Evolutionary conservation across 768 basidiomycete species (phyloP).

Genomic region (Auricularia heimuer): DNA sequence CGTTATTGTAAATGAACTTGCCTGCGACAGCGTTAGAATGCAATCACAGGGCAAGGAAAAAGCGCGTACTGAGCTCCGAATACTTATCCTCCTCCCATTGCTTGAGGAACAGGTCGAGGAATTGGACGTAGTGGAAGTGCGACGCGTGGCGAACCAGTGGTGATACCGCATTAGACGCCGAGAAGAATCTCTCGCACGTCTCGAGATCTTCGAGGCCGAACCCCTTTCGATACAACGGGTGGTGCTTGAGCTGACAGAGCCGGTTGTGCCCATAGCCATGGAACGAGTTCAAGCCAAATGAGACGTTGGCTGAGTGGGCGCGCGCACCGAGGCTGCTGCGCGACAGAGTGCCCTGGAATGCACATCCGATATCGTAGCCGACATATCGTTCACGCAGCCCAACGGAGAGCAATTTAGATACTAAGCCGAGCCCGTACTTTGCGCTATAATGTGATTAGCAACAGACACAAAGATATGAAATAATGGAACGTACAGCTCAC

Average conservation of each 20-base stretch:
- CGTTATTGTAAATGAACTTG: not conserved
- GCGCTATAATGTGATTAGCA: not conserved
- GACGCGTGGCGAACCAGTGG: slow-evolving; percentile 10
- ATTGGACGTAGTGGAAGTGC: slow-evolving; percentile 8
- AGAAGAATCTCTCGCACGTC: slow-evolving; percentile 13
- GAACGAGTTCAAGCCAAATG: not conserved
- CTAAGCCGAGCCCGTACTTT: not conserved
- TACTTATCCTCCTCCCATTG: slow-evolving; percentile 18
- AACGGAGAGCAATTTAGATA: not conserved
- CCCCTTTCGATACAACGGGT: slow-evolving; percentile 9
- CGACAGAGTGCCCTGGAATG: not conserved
- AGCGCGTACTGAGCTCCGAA: slow-evolving; percentile 7
- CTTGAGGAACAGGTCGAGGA: slow-evolving; percentile 10
- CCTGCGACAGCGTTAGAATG: not conserved
- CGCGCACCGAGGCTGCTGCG: slow-evolving; percentile 2
- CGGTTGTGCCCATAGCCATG: slow-evolving; percentile 15
- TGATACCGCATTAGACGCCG: slow-evolving; percentile 10
- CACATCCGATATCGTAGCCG: slow-evolving; percentile 4
- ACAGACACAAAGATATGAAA: not conserved
- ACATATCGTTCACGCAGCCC: not conserved
- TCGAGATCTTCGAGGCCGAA: slow-evolving; percentile 15
- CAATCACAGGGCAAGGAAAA: not conserved
- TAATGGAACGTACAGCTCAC: slow-evolving; percentile 33
- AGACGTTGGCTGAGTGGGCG: not conserved
- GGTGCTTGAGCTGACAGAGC: slow-evolving; percentile 12